Base-by-base conservation (phyloP, 2,329 filamentous ascomycete genomes). In the Alternaria arbusti region DNA sequence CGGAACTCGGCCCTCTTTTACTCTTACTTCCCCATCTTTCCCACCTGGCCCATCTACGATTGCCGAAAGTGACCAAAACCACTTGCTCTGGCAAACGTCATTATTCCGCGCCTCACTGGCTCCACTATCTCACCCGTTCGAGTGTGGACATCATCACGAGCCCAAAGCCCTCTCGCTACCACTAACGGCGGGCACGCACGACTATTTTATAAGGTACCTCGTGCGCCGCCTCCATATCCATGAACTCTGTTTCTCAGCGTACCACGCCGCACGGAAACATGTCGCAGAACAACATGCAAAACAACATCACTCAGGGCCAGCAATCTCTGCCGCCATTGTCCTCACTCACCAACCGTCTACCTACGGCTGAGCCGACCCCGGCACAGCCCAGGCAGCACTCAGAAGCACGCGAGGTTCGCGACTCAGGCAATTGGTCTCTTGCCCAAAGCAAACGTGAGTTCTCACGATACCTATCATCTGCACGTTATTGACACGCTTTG, bases 341-440 rank as follows among this genome's bases (percentile, higher is more conserved):
- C 40, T 77, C 78, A 46, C 70, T 81, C 54, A 81, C 78, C n/a
- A 74, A 70, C 67, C 72, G 59, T 47, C 70, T 79, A 6, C 63
- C 77, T 22, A 66, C 75, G 9, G 50, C 74, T 17, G 78, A 80
- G 56, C 75, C 78, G 61, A 76, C 73, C 57, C 75, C 77, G 20
- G 67, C 72, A 43, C 77, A 70, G 47, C 70, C 72, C 46, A 72
- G 74, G 58, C 79, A 80, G 54, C 73, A 73, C 8, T 72, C 76
- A 5, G 77, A 79, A 63, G 83, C 85, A 72, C 83, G 86, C 30
- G 78, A 80, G 61, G 84, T 86, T 70, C 84, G 86, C 63, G 86
- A 88, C 74, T 88, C 86, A 22, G 86, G 86, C 64, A 87, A 85
- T 74, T 88, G 86, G 86, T 87, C 86, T 57, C 85, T 87, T 70